These are phyloP conservation scores for Phytophthora megakarya DNA, from an alignment of 352 stramenopile genomes.

Conservation along the genomic window DNA sequence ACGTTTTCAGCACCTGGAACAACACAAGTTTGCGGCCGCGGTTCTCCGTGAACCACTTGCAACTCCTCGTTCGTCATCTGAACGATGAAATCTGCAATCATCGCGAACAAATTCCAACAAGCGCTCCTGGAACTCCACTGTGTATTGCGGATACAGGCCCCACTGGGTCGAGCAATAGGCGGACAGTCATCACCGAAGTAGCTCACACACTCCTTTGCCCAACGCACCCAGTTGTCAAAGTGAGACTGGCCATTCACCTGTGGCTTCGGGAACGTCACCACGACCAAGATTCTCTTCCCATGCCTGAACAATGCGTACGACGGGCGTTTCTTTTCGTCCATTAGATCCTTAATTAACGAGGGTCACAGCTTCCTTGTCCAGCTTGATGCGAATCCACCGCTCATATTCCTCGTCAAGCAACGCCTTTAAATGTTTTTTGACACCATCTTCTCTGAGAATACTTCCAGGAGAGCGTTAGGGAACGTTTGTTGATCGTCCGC, in stretches of 20 bases:
- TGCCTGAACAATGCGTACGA: constrained; percentile 61
- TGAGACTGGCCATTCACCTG: constrained; percentile 59
- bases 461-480: constrained; percentile 60
- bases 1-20: constrained; percentile 61
- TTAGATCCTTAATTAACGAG: constrained; percentile 52
- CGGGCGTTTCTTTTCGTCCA: constrained; percentile 38
- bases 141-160: constrained; percentile 76
- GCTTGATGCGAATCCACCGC: constrained; percentile 59
- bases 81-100: constrained; percentile 61
- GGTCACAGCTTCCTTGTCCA: constrained; percentile 59
- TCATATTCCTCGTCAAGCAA: constrained; percentile 60
- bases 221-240: constrained; percentile 79
- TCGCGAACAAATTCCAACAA: constrained; percentile 65
- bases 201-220: constrained; percentile 77
- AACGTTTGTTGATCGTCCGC: constrained; percentile 58
- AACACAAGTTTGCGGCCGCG: constrained; percentile 60
- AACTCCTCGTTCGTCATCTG: constrained; percentile 65
- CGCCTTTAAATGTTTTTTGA: constrained; percentile 64
- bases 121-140: constrained; percentile 62
- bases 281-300: constrained; percentile 67
- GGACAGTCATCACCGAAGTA: constrained; percentile 58
- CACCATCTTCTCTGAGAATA: constrained; percentile 56
- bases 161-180: constrained; percentile 45
- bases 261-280: constrained; percentile 64
- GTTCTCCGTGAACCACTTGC: constrained; percentile 71